Evolutionary conservation across 805 yeast species (phyloP), one percentile per base, ranked within the genome.

Genomic region (Ogataea paradorogensis): DNA sequence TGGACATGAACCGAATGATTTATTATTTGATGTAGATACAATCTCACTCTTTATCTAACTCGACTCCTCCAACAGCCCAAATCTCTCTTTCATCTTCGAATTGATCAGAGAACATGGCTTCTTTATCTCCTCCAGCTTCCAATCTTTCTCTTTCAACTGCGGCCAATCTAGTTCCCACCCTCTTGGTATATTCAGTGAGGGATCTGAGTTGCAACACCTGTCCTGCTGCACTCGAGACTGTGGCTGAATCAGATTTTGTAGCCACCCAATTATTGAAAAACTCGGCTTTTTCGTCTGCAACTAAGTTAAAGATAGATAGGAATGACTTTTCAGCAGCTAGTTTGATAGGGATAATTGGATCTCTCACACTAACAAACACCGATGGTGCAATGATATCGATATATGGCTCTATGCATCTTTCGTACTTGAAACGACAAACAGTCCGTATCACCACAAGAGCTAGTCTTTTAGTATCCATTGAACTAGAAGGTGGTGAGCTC

Each of bases 281-380:
- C 1, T 46, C 61, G 65, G 74, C 58, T 15, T 70, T 66, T 8
- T 66, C 74, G 47, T 84, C 95, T 20, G 82, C 86, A 23, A 85
- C 82, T 51, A 91, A 67, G 33, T 74, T 70, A 63, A 89, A 83
- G 13, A 88, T 58, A 2, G 86, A 78, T 49, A 90, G 59, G 60
- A 75, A 89, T 1, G 95, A 89, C 66, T 87, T 87, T 61, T 91
- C 99, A 7, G 96, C 96, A 1, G 97, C 96, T 46, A 91, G 71
- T 55, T 89, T 90, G 51, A 91, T 82, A 4, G 99, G 97, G 55
- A 91, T 87, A 33, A 86, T 70, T n/a, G 81, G 73, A 55, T 90
- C 96, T 49, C 99, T 73, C 28, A 91, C 82, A 59, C 93, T 82
- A 0, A 82, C 67, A 59, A 91, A 91, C 2, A 89, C 80, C 9